Evolutionary conservation across 192 early-diverging fungal genomes (phyloP).

Genomic region (Irineochytrium annulatum): DNA sequence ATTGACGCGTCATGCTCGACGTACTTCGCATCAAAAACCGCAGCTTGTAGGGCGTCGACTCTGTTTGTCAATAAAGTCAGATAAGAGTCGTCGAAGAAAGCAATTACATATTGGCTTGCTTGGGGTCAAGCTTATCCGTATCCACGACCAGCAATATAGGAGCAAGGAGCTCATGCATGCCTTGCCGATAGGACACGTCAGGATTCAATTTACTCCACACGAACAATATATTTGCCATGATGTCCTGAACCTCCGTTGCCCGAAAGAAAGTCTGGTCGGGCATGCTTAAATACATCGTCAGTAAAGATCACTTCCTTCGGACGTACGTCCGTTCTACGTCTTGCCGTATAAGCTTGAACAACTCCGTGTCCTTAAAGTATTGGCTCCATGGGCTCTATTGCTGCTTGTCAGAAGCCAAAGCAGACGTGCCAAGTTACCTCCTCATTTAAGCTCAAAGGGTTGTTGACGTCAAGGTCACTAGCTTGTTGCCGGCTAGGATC

Average conservation of each 20-base stretch:
- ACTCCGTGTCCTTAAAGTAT: constrained; percentile 84
- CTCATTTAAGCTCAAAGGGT: constrained; percentile 82
- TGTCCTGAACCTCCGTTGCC: constrained; percentile 52
- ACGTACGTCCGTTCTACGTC: constrained; percentile 89
- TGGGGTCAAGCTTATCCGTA: constrained; percentile 49
- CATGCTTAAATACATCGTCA: constrained; percentile 52
- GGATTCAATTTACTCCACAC: constrained; percentile 87
- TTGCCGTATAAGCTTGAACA: constrained; percentile 76
- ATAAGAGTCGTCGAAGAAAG: not conserved
- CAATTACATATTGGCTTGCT: not conserved
- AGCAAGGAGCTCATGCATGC: constrained; percentile 95
- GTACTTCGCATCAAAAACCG: constrained; percentile 62
- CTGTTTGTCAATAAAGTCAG: not conserved
- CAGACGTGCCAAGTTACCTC: constrained; percentile 40
- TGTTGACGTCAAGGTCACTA: constrained; percentile 67
- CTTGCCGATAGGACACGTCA: constrained; percentile 90
- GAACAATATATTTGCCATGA: constrained; percentile 79
- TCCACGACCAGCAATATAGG: constrained; percentile 77
- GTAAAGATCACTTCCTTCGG: not conserved
- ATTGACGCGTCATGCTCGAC: constrained; percentile 85
- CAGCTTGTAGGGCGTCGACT: constrained; percentile 23
- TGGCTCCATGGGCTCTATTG: constrained; percentile 88
- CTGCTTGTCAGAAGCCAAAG: not conserved
- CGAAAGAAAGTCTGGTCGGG: constrained; percentile 86
- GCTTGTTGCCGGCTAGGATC: constrained; percentile 52